A percentile compares a stretch with the other conserved stretches of the same genome.
Evolutionary conservation across 768 basidiomycete species (phyloP).

Genomic region (Pleurotus sapidus): DNA sequence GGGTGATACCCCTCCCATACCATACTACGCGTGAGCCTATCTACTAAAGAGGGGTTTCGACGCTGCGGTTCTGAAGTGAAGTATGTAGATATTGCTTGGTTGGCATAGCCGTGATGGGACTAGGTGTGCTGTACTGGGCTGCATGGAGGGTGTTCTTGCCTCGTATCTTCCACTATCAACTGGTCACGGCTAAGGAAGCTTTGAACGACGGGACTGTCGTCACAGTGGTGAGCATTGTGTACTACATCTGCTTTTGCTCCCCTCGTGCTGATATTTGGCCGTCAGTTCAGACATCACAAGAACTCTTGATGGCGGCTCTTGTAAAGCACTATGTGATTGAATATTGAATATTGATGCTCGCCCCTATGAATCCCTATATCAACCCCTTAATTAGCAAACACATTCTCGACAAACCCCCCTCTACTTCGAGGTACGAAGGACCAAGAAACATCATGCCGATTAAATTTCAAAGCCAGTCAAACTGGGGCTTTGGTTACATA

Average conservation of each 20-base stretch:
- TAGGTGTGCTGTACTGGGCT: slow-evolving; percentile 53
- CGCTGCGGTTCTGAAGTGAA: neutral
- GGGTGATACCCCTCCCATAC: slow-evolving; percentile 59
- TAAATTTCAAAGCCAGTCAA: too few relatives aligned
- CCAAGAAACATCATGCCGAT: too few relatives aligned
- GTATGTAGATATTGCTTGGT: slow-evolving; percentile 47
- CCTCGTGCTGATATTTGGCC: neutral
- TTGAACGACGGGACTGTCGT: slow-evolving; percentile 54
- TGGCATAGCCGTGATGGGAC: slow-evolving; percentile 43
- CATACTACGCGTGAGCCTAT: slow-evolving; percentile 46
- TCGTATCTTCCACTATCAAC: slow-evolving; percentile 42
- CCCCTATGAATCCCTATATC: too few relatives aligned
- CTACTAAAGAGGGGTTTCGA: neutral
- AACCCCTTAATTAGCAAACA: too few relatives aligned
- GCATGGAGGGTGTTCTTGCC: slow-evolving; percentile 51
- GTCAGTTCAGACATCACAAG: too few relatives aligned
- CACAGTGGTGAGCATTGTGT: slow-evolving; percentile 38
- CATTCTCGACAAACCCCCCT: too few relatives aligned
- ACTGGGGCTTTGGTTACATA: too few relatives aligned
- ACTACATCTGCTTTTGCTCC: neutral
- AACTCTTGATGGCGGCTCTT: too few relatives aligned
- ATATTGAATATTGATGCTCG: too few relatives aligned
- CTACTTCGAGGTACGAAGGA: too few relatives aligned
- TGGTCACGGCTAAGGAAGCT: slow-evolving; percentile 43
- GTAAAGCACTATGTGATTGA: too few relatives aligned